These are phyloP conservation scores for Halophytophthora polymorphica DNA, from an alignment of 352 stramenopile species.

Conservation along the genomic window DNA sequence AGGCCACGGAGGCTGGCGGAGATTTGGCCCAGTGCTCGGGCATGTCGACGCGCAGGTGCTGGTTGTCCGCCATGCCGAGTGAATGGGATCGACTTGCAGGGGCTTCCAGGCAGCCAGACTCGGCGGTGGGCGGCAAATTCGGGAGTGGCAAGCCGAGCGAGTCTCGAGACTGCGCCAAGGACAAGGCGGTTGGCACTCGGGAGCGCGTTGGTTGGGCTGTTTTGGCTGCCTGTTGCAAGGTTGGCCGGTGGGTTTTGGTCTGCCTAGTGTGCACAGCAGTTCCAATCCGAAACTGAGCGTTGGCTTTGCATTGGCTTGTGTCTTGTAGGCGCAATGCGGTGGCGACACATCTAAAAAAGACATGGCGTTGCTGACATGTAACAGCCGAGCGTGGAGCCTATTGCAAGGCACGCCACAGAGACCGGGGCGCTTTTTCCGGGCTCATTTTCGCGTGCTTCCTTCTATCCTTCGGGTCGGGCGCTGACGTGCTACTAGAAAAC, in stretches of 20 bases:
- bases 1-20: neutral
- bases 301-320: too few relatives aligned
- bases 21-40: constrained; percentile 13
- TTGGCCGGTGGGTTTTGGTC: neutral
- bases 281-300: constrained; percentile 30
- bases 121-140: constrained; percentile 1
- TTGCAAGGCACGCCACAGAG: neutral
- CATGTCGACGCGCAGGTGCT: constrained; percentile 5
- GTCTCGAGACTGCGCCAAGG: too few relatives aligned
- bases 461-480: too few relatives aligned
- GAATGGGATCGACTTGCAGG: too few relatives aligned
- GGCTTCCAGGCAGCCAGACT: too few relatives aligned
- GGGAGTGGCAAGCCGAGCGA: constrained; percentile 6
- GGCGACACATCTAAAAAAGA: neutral
- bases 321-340: too few relatives aligned
- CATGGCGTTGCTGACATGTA: constrained; percentile 12
- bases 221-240: too few relatives aligned
- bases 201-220: too few relatives aligned
- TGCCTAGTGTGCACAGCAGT: neutral
- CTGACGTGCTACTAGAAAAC: too few relatives aligned
- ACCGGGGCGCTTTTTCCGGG: neutral
- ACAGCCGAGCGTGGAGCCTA: constrained; percentile 18
- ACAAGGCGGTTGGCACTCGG: too few relatives aligned
- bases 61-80: too few relatives aligned
- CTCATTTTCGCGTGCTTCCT: too few relatives aligned